Conservation (phyloP, 164 flowering plant genomes). For the Annona cherimola region DNA sequence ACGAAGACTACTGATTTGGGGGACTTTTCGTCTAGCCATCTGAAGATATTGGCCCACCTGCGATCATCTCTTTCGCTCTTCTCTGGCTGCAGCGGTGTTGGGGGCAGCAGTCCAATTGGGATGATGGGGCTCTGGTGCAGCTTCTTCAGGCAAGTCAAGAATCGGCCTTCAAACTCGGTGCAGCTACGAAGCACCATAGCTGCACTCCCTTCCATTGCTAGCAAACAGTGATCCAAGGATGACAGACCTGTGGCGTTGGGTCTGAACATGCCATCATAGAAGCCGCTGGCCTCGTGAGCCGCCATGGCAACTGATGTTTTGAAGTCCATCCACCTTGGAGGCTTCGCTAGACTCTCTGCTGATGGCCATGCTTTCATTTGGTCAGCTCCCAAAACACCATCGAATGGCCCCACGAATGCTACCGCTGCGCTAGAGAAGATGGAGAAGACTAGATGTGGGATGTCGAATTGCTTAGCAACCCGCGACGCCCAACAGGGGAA, state of each 20-base stretch:
- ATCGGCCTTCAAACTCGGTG: slow-evolving; percentile 49
- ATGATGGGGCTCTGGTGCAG: slow-evolving; percentile 41
- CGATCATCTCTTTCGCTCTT: not conserved
- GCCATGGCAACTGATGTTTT: slow-evolving; percentile 15
- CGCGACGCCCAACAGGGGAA: slow-evolving; percentile 21
- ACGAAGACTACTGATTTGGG: slow-evolving; percentile 41
- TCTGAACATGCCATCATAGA: not conserved
- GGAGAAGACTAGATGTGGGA: slow-evolving; percentile 17
- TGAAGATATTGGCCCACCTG: slow-evolving; percentile 24
- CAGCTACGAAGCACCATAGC: slow-evolving; percentile 38
- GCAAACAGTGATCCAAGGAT: slow-evolving; percentile 22
- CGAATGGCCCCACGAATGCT: slow-evolving; percentile 13
- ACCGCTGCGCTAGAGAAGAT: slow-evolving; percentile 12
- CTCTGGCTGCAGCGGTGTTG: slow-evolving; percentile 2
- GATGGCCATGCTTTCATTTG: slow-evolving; percentile 1
- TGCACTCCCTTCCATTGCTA: slow-evolving; percentile 25
- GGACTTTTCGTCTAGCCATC: slow-evolving; percentile 39
- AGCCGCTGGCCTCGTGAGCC: slow-evolving; percentile 12
- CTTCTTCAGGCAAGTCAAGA: slow-evolving; percentile 29
- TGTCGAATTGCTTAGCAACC: slow-evolving; percentile 15
- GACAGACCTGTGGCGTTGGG: slow-evolving; percentile 22
- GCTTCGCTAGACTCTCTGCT: slow-evolving; percentile 20
- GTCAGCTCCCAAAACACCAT: not conserved
- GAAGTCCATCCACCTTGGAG: slow-evolving; percentile 39
- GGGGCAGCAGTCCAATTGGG: slow-evolving; percentile 51